Percentiles rank a stretch among this genome's conserved stretches.
These are phyloP conservation scores for Aspergillus leporis DNA, from an alignment of 495 filamentous ascomycete genomes.

Conservation along the genomic window DNA sequence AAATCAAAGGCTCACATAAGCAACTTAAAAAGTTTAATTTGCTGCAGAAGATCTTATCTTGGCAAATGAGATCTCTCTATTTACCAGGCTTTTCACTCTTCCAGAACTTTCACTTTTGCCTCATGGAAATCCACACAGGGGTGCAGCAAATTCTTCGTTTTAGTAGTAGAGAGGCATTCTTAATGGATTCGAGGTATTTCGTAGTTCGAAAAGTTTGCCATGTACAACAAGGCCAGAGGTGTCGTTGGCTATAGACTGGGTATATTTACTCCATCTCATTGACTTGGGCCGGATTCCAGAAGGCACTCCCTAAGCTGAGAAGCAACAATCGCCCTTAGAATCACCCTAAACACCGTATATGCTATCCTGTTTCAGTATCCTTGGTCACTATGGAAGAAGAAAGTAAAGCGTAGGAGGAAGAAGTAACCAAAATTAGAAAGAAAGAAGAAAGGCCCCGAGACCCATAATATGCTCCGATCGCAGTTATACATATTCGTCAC, in stretches of 20 bases:
- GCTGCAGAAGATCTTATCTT: too few relatives aligned
- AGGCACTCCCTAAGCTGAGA: neutral
- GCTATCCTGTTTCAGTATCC: neutral
- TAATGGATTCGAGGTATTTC: too few relatives aligned
- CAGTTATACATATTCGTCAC: slow-evolving; percentile 5
- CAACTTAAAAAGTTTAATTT: neutral
- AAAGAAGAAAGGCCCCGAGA: neutral
- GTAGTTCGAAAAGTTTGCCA: too few relatives aligned
- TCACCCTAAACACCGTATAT: neutral
- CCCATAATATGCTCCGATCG: neutral
- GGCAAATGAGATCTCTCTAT: too few relatives aligned
- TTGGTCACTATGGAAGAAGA: slow-evolving; percentile 22
- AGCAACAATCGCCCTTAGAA: neutral
- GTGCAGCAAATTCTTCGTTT: too few relatives aligned
- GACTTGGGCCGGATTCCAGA: neutral
- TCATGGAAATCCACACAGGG: too few relatives aligned
- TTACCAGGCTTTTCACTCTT: too few relatives aligned
- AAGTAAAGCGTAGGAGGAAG: too few relatives aligned
- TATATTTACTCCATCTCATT: neutral
- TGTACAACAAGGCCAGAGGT: neutral
- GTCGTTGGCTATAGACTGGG: neutral
- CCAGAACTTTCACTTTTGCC: too few relatives aligned
- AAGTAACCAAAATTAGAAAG: neutral
- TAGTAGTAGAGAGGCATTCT: too few relatives aligned
- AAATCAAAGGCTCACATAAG: neutral